Evolutionary conservation across 2,329 filamentous ascomycete genomes (phyloP), one percentile per base, ranked within the genome.

Genomic region (Penicillium sp.): DNA sequence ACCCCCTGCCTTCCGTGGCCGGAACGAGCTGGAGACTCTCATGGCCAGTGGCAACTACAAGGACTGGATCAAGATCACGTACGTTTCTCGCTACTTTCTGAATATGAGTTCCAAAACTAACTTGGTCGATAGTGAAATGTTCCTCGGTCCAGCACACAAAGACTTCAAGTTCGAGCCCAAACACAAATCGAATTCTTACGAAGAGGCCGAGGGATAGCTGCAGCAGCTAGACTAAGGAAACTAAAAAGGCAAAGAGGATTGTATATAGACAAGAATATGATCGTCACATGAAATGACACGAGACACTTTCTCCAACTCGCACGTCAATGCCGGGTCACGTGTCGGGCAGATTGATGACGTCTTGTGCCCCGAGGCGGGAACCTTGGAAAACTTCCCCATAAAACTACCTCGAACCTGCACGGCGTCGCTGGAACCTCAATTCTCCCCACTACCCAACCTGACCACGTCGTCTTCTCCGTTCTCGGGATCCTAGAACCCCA

Each of bases 1-100:
- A 18, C 90, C 94, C 43, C 92, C 92, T 5, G 84, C 85, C 41
- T 99, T 88, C 69, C 82, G 79, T 63, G 92, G 92, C 18, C 81
- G 94, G 52, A 87, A 94, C 72, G 94, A 99, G 48, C 73, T 99
- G 67, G 94, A 99, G 81, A 95, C 90, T n/a, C 76, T 99, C 59
- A 80, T 99, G 74, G 87, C 86, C 13, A 96, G 91, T 73, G 83
- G 84, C 57, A 91, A 97, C 73, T 96, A 95, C 76, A 88, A 87
- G 75, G 94, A 99, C 72, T 99, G 94, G 94, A 91, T 99, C 71
- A 97, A 96, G 78, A 95, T 99, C 65, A 95, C 87, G 91, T 94
- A 82, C 71, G 84, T 79, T 28, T 54, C 46, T 50, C 18, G 20
- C 52, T 43, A 51, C 53, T 48, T 56, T 43, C 6, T 46, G 27